Base-by-base conservation (phyloP, 495 filamentous ascomycete genomes). In the Penicillium antarcticum region DNA sequence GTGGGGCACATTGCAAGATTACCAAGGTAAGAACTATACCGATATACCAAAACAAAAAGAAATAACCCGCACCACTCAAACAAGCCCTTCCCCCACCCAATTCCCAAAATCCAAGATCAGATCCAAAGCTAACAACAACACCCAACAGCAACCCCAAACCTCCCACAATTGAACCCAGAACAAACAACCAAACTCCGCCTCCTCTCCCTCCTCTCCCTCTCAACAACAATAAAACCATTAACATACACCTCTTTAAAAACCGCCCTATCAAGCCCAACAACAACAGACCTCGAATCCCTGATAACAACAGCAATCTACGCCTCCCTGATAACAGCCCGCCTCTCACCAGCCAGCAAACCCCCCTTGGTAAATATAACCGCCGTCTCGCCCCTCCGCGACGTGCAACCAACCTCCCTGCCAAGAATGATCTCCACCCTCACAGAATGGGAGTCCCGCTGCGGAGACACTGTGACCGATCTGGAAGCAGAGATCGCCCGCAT, bases 131-230 rank as follows among this genome's bases (percentile, higher is more conserved):
- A 51, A 60, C 45, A 17, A 36, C 23, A 23, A 23, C 14, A 41
- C 53, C 12, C 31, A 46, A 11, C 53, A 84, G 80, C 67, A 57
- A 78, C 75, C 5, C 63, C 76, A 12, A 59, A 67, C 47, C 88
- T 97, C 34, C 94, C 94, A 19, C 50, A 69, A 2, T 81, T 97
- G 42, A 88, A 80, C 66, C 72, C 78, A 0, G 73, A 81, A 41
- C 95, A 98, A 74, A 69, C 75, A 31, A 79, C 84, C 45, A 97
- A 98, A 71, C 91, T 98, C 39, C 87, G 88, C 48, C 90, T 96
- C 55, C 84, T 98, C 39, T 87, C 92, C 34, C 85, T 98, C 55
- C 80, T 97, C 46, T 82, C 88, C 11, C 79, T 95, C 54, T 71
- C 80, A 31, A 75, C 84, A 58, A 78, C 81, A 33, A 75, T 76